Base-by-base conservation (phyloP, 1,284 basidiomycete species). In the Apiotrichum laibachii region DNA sequence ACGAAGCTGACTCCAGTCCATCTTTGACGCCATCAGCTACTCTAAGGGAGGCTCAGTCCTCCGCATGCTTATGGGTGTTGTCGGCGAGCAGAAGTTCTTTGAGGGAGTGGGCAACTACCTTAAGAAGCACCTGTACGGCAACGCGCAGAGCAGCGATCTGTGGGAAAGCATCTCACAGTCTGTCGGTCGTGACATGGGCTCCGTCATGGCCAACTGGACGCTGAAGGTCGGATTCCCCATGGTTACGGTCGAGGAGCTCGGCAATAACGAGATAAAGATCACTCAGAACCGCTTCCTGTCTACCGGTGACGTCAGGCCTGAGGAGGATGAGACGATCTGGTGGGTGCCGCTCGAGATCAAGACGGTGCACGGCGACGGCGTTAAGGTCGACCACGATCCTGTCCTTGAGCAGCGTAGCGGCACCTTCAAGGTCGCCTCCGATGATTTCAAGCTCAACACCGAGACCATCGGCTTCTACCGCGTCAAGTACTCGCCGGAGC, bases 311-410 rank as follows among this genome's bases (percentile, higher is more conserved):
- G 85, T 85, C 10, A 83, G 85, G 58, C 82, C 85, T 0, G 85
- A 91, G 70, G 90, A 98, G 65, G 93, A 98, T 71, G 82, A 91
- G 77, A 95, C 91, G 1, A 82, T 92, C 60, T 98, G 95, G 94
- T 76, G 71, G 55, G 70, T 96, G 43, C 94, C 94, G 11, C 81
- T 98, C 59, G 84, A 84, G 68, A 77, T 97, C 61, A 80, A 90
- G 66, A 87, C 87, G 3, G 79, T 85, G 43, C 22, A 53, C 13
- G 74, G 81, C 60, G 89, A 89, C 46, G 85, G 85, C 66, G 69
- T 82, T 4, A 76, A 75, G 11, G 77, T 89, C 53, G 84, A 95
- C 77, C 85, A 83, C 63, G 80, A 82, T 33, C 80, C 84, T 16
- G 77, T 95, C 48, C 82, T 97, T 49, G 80, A 83, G 62, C 82